Conservation (phyloP, 345 rosid species). For the Citropsis articulata region DNA sequence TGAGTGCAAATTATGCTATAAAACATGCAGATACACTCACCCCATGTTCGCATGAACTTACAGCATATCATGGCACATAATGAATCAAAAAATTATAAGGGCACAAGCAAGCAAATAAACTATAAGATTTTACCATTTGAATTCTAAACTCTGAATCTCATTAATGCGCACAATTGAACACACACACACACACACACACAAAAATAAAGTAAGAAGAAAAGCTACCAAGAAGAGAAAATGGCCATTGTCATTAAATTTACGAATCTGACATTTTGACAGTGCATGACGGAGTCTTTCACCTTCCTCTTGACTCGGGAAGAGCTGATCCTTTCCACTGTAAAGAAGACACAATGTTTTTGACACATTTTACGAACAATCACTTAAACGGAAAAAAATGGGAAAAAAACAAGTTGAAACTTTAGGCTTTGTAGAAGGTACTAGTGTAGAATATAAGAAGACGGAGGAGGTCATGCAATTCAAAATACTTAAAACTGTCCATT, state of each 20-base stretch:
- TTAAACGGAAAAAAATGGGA: neutral
- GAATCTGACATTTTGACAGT: slow-evolving; percentile 49
- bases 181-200: neutral
- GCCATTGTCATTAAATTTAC: slow-evolving; percentile 51
- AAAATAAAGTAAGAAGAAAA: slow-evolving; percentile 15
- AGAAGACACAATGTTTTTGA: neutral
- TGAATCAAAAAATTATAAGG: neutral
- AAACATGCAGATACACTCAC: neutral
- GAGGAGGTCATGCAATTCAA: neutral
- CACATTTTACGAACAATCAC: slow-evolving; percentile 1
- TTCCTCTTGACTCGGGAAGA: slow-evolving; percentile 70
- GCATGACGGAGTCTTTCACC: slow-evolving; percentile 47
- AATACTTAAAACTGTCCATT: neutral
- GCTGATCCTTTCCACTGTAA: slow-evolving; percentile 72
- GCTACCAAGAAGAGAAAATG: slow-evolving; percentile 84
- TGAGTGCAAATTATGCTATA: neutral
- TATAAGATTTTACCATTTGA: neutral
- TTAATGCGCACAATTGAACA: neutral
- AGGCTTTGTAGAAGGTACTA: neutral
- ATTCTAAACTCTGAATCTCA: neutral
- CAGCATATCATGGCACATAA: neutral
- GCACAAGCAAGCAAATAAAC: neutral
- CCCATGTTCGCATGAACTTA: neutral
- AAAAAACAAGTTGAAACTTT: neutral
- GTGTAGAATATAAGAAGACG: neutral